Evolutionary conservation across 179 eudicot genomes (phyloP), one percentile per base, ranked within the genome.

Genomic region (Beta corolliflora): DNA sequence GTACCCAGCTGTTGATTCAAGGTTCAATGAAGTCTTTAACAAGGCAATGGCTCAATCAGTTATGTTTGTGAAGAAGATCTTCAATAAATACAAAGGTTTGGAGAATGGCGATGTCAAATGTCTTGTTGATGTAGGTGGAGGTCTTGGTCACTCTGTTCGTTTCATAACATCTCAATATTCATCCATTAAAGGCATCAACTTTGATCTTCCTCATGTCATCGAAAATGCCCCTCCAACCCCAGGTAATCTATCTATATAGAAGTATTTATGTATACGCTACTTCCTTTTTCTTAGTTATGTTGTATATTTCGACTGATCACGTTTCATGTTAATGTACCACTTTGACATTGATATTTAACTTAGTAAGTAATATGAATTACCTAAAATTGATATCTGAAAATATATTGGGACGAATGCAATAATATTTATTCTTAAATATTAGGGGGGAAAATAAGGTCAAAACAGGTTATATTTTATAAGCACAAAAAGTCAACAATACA

Each of bases 51-150:
- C 71, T 29, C 41, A 48, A 21, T 73, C 88, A 3, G 44, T 66
- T 16, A 12, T 77, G 0, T 61, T 61, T 13, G 87, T 86, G 76
- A 83, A 83, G 55, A 85, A 74, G 50, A 71, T 90, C 7, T 79
- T 90, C n/a, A 64, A 83, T 1, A 72, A 46, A n/a, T 88, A 87
- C 66, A 81, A 82, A 69, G 93, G 93, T 52, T 89, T 91, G 58
- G 83, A 79, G 60, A 82, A 73, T 5, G 25, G 60, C 76, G 23
- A 50, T 15, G 66, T 86, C 19, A 73, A 78, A 0, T 23, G 75
- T 23, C 65, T 89, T 14, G 87, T 91, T 0, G 91, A 89, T 73
- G 91, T 91, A 0, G 92, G 91, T 19, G 91, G 92, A 4, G 90
- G 90, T 1, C 67, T 70, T 9, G 94, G 93, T 0, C 84, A 83